Percentiles rank a stretch among this genome's conserved stretches.
These are phyloP conservation scores for Pichia cactophila DNA, from an alignment of 1,139 yeast species.

Conservation along the genomic window DNA sequence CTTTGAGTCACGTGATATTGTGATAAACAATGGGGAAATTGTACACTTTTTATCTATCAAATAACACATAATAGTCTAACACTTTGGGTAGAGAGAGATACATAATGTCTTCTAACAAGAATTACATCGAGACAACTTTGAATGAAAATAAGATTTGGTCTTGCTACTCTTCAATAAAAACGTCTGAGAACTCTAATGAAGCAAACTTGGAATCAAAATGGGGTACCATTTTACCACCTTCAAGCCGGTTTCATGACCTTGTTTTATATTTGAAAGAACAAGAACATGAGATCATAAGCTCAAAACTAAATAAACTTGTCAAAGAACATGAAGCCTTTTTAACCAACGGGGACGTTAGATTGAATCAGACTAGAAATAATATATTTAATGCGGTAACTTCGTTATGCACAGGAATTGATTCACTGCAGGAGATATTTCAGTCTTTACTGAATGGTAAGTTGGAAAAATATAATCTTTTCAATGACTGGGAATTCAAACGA, in stretches of 20 bases:
- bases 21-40: too few relatives aligned
- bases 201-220: background rate
- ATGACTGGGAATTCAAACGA: constrained; percentile 40
- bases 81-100: too few relatives aligned
- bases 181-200: too few relatives aligned
- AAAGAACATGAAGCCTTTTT: constrained; percentile 26
- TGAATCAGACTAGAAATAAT: constrained; percentile 28
- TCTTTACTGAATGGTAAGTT: constrained; percentile 32
- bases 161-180: too few relatives aligned
- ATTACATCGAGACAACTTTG: too few relatives aligned
- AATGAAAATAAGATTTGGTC: too few relatives aligned
- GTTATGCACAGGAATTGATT: constrained; percentile 37
- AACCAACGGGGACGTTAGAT: constrained; percentile 31
- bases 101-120: too few relatives aligned
- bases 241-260: constrained; percentile 22
- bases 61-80: too few relatives aligned
- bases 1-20: too few relatives aligned
- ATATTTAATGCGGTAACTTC: constrained; percentile 28
- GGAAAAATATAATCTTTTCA: constrained; percentile 32
- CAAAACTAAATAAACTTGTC: constrained; percentile 25
- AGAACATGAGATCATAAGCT: constrained; percentile 23
- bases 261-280: constrained; percentile 31
- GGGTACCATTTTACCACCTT: background rate
- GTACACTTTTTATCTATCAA: too few relatives aligned
- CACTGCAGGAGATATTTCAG: constrained; percentile 43